Evolutionary conservation across 2,329 filamentous ascomycete species (phyloP), one percentile per base, ranked within the genome.

Genomic region (Exutisphaerella laricina): DNA sequence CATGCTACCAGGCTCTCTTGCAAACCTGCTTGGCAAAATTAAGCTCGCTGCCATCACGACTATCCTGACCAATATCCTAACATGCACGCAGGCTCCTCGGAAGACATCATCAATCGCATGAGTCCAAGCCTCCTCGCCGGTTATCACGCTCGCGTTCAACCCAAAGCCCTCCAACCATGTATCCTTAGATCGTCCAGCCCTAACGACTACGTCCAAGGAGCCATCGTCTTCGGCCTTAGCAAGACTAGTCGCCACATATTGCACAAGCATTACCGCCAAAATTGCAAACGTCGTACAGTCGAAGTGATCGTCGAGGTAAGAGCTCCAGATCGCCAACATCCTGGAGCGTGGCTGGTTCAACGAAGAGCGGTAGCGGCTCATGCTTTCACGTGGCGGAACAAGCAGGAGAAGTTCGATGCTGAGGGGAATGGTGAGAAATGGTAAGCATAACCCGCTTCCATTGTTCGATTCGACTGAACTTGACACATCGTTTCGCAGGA

Each of bases 1-100:
- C 70, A 64, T 68, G 66, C 46, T 70, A 66, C 56, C 75, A 72
- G 61, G 68, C 53, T 57, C 66, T 48, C 51, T 63, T 40, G 48
- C 65, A 42, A 28, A 60, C 49, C 12, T 66, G 7, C 39, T 58
- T 21, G 48, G 48, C 18, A 60, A 56, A 43, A 17, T 16, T 43
- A 13, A 14, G 30, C 14, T 4, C 10, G 14, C 21, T 21, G 25
- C 16, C 30, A 10, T 7, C n/a, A 43, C 13, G 6, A 3, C 10
- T 18, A 9, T 23, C n/a, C 9, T 10, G 20, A 25, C 22, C 6
- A 28, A 14, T 21, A 42, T 25, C 23, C 5, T 14, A 18, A 41
- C 18, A 12, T 36, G 6, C 25, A 35, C 13, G 21, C 23, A 49
- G 48, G 40, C 16, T 54, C 51, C 20, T 13, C 49, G 25, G 29